Base-by-base conservation (phyloP, 192 early-diverging fungal species). In the Rhizophagus sp. region DNA sequence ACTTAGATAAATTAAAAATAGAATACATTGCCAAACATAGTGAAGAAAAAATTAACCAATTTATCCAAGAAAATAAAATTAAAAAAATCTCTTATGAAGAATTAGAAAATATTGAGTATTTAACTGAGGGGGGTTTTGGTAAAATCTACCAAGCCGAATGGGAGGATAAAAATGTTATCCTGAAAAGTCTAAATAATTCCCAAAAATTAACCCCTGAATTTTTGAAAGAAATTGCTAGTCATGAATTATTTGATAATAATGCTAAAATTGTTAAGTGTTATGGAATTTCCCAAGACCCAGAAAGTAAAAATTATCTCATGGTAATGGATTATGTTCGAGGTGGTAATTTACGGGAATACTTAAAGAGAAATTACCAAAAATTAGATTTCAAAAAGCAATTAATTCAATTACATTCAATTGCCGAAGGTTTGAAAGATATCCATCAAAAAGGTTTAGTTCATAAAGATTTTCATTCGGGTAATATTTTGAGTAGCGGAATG, bases 281-380 rank as follows among this genome's bases (percentile, higher is more conserved):
- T 68, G 84, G 84, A 12, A n/a, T n/a, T n/a, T n/a, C n/a, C n/a
- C 78, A 79, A 19, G 78, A 80, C n/a, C 82, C 82, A 66, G 79
- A 77, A 13, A 82, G 78, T 0, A 80, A 82, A 15, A 79, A 85
- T 25, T 47, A 83, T 34, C 81, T 85, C 74, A 82, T 85, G 81
- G 82, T 85, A 11, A 85, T 85, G 84, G 79, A 85, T 19, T 80
- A 82, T 65, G 82, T 79, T 12, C 76, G 79, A 17, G 17, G 47
- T n/a, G 72, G 72, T 8, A 73, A 36, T 50, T n/a, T 73, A 47
- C 4, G 72, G 50, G 24, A 73, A 24, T 52, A 36, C 4, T 73
- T 73, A 24, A 24, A 57, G 17, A 57, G 30, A 3, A 49, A 52
- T 12, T 73, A 36, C 50, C 15, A 30, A 9, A 19, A 50, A n/a